phyloP scores from a whole-genome alignment of 805 yeast species.

The Saturnispora saitoi region DNA sequence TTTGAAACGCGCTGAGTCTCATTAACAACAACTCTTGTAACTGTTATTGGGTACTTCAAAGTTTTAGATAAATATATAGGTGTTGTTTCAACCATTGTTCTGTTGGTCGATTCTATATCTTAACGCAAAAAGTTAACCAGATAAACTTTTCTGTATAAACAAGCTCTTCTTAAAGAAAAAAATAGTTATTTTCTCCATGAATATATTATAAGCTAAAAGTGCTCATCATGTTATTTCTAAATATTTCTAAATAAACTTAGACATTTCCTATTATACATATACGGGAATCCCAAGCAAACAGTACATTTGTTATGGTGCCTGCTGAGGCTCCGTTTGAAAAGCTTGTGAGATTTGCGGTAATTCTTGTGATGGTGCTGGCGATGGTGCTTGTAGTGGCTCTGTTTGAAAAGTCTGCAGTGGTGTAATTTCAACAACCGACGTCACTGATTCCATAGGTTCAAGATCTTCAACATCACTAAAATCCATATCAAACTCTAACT shows the following conservation, averaged over 20 bases:
- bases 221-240: background rate
- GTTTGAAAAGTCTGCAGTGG: background rate
- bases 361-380: background rate
- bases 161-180: background rate
- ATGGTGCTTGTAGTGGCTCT: background rate
- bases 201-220: background rate
- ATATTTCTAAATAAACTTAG: background rate
- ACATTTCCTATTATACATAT: background rate
- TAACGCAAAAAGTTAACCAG: background rate
- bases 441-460: background rate
- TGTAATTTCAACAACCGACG: background rate
- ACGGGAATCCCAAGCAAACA: background rate
- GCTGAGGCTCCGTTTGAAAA: background rate
- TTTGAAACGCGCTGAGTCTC: conserved; percentile 32
- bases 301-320: background rate
- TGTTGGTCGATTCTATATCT: background rate
- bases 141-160: background rate
- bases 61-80: conserved; percentile 50
- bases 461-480: conserved; percentile 7
- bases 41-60: conserved; percentile 60
- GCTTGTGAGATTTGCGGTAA: background rate
- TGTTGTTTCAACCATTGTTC: conserved; percentile 31
- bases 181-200: background rate
- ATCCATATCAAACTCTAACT: conserved; percentile 10
- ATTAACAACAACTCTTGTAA: conserved; percentile 41